These are phyloP conservation scores for Globisporangium mamillatum DNA, from an alignment of 352 stramenopile species.

Conservation along the genomic window DNA sequence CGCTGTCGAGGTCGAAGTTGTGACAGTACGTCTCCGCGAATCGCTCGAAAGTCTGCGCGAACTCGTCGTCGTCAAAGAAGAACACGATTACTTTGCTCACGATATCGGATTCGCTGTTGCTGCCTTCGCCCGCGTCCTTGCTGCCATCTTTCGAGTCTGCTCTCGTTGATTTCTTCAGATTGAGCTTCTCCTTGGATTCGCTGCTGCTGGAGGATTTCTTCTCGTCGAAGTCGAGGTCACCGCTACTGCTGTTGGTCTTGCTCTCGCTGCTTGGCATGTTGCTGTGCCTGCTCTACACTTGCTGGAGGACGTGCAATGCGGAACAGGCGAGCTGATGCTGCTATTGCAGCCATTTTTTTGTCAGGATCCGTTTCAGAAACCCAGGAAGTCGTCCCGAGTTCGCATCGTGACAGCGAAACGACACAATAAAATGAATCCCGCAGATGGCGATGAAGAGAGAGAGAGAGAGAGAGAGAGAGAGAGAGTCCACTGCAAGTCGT, in stretches of 20 bases:
- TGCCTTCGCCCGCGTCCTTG: conserved; percentile 19
- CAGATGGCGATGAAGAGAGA: neutral
- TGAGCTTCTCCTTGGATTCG: conserved; percentile 4
- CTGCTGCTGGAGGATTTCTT: conserved; percentile 2
- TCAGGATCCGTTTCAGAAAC: conserved; percentile 2
- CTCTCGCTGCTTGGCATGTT: conserved; percentile 34
- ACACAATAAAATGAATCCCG: neutral
- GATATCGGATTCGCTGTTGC: conserved; percentile 25
- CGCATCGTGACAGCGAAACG: neutral
- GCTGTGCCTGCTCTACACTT: neutral
- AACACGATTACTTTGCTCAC: conserved; percentile 68
- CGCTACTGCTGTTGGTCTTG: conserved; percentile 32
- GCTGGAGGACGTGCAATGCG: conserved; percentile 15
- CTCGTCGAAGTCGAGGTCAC: conserved; percentile 14
- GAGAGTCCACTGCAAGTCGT: neutral
- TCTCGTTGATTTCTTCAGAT: conserved; percentile 12
- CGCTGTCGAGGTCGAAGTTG: conserved; percentile 60
- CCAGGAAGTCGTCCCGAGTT: neutral
- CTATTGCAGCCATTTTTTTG: no score
- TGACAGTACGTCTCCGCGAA: conserved; percentile 65
- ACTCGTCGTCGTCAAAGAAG: conserved; percentile 82
- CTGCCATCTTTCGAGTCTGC: conserved; percentile 31
- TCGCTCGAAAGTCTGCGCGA: conserved; percentile 63
- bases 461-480: neutral
- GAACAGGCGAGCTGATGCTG: no score